Percentiles rank a stretch among this genome's conserved stretches.
Evolutionary conservation across 2,329 filamentous ascomycete species (phyloP).

Genomic region (Nemania sp.): DNA sequence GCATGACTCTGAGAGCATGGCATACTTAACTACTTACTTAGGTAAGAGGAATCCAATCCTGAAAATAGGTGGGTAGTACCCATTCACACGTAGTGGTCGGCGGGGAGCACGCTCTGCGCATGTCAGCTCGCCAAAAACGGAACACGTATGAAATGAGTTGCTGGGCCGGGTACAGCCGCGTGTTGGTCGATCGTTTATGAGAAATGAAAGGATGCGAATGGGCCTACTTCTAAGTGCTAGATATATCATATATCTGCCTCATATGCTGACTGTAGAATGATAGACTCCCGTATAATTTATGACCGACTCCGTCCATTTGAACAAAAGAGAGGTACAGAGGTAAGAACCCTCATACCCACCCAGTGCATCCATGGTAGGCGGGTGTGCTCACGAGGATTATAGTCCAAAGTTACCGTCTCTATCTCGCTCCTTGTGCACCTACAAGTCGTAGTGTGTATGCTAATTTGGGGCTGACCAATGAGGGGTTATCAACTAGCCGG

Average conservation of each 20-base stretch:
- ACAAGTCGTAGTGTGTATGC: conserved; percentile 8
- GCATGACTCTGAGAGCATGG: conserved; percentile 29
- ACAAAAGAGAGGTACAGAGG: too few species aligned
- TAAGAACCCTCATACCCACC: too few species aligned
- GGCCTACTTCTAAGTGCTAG: not conserved
- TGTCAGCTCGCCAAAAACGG: not conserved
- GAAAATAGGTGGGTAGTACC: not conserved
- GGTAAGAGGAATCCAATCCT: not conserved
- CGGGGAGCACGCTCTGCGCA: not conserved
- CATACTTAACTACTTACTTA: not conserved
- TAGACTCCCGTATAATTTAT: not conserved
- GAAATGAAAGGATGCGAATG: not conserved
- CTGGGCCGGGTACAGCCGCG: too few species aligned
- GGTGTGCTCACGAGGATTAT: too few species aligned
- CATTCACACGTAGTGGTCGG: not conserved
- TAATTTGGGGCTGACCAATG: conserved; percentile 10
- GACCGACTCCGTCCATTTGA: too few species aligned
- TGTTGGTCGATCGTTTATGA: not conserved
- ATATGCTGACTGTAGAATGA: not conserved
- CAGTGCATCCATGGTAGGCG: too few species aligned
- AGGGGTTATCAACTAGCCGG: conserved; percentile 7
- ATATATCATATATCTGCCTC: not conserved
- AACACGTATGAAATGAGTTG: not conserved
- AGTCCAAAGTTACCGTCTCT: too few species aligned
- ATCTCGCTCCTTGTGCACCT: not conserved